A percentile compares a stretch with the other conserved stretches of the same genome.
Conservation (phyloP, 2,329 filamentous ascomycete species). For the Colletotrichum sp. region DNA sequence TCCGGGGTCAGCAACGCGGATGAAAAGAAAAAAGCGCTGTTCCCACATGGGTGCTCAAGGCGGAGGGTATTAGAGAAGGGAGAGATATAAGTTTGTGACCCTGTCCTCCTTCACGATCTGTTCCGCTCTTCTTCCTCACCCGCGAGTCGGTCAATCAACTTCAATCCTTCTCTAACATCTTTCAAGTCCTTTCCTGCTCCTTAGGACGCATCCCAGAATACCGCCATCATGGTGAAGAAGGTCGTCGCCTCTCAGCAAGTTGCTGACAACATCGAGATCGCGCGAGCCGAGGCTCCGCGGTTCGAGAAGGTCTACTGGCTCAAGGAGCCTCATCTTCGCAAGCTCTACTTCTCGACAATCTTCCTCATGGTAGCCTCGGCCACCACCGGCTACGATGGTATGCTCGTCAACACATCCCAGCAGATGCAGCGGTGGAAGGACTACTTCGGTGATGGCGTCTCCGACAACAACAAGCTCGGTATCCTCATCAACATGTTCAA, state of each 20-base stretch:
- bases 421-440: conserved; percentile 58
- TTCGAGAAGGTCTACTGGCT: conserved; percentile 63
- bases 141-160: conserved; percentile 16
- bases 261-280: conserved; percentile 37
- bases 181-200: background rate
- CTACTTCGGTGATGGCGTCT: conserved; percentile 50
- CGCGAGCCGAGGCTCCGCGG: conserved; percentile 48
- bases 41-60: background rate
- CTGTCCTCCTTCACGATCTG: background rate
- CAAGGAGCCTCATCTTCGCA: conserved; percentile 59
- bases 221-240: conserved; percentile 19
- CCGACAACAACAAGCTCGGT: conserved; percentile 46
- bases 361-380: conserved; percentile 65
- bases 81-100: conserved; percentile 9
- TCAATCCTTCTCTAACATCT: background rate
- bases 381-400: conserved; percentile 66
- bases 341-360: conserved; percentile 55
- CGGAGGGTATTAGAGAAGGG: background rate
- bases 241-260: conserved; percentile 17
- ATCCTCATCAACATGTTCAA: conserved; percentile 58
- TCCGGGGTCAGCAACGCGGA: conserved; percentile 6
- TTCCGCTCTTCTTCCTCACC: background rate
- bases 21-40: background rate
- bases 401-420: conserved; percentile 64
- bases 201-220: background rate